Percentiles rank a stretch among this genome's conserved stretches.
Conservation (phyloP, 805 yeast species). For the Clavispora santaluciae region DNA sequence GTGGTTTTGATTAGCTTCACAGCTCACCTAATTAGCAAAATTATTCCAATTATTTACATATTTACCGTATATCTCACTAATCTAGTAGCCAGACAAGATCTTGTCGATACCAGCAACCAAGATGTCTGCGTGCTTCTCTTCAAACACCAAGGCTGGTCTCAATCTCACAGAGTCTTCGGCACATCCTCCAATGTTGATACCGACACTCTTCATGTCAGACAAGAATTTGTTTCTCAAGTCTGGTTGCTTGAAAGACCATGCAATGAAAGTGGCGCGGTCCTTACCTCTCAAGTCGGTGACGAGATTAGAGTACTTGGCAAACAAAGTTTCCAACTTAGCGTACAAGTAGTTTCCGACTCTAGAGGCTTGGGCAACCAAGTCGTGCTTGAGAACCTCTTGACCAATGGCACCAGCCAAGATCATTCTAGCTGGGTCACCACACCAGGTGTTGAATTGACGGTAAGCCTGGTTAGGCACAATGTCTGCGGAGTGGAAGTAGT, state of each 20-base stretch:
- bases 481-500: constrained; percentile 71
- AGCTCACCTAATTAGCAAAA: too few relatives aligned
- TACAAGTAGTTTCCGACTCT: constrained; percentile 67
- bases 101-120: constrained; percentile 43
- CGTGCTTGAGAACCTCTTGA: constrained; percentile 56
- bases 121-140: constrained; percentile 74
- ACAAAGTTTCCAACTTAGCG: constrained; percentile 48
- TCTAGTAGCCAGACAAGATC: constrained; percentile 31
- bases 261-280: constrained; percentile 72
- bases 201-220: constrained; percentile 52
- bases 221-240: constrained; percentile 60
- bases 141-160: constrained; percentile 76
- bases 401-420: constrained; percentile 71
- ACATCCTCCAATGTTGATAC: constrained; percentile 83
- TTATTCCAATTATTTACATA: background rate
- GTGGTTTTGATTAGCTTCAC: too few relatives aligned
- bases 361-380: constrained; percentile 50
- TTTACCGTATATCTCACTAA: background rate
- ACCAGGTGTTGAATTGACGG: constrained; percentile 92
- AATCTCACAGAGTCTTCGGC: constrained; percentile 74
- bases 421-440: constrained; percentile 84
- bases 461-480: constrained; percentile 72
- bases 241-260: constrained; percentile 62
- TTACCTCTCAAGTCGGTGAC: constrained; percentile 65
- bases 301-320: constrained; percentile 48